phyloP scores from a whole-genome alignment of 306 rosid genomes.

The Ormosia semicastrata region DNA sequence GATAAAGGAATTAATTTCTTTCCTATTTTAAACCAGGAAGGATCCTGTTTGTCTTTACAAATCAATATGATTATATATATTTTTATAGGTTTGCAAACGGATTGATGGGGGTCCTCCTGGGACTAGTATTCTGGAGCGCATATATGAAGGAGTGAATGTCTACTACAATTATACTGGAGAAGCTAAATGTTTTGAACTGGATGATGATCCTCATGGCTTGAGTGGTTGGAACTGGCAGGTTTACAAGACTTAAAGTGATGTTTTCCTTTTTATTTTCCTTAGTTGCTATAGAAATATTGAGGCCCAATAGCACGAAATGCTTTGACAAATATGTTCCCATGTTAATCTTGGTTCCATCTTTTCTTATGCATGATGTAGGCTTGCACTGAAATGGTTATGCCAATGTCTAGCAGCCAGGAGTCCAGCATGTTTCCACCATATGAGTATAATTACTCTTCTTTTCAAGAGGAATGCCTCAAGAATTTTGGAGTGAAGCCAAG shows the following conservation, averaged over 20 bases:
- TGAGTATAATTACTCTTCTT: slow-evolving; percentile 54
- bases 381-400: slow-evolving; percentile 95
- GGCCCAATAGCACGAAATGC: neutral
- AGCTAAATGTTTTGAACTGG: slow-evolving; percentile 65
- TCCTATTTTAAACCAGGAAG: neutral
- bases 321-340: slow-evolving; percentile 18
- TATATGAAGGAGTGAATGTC: slow-evolving; percentile 68
- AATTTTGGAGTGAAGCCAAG: slow-evolving; percentile 57
- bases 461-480: slow-evolving; percentile 53
- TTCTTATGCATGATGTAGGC: slow-evolving; percentile 45
- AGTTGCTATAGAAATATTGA: neutral
- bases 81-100: slow-evolving; percentile 63
- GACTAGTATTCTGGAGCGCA: slow-evolving; percentile 55
- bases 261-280: neutral
- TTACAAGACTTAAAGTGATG: neutral
- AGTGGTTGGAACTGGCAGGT: slow-evolving; percentile 94
- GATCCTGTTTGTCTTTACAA: neutral
- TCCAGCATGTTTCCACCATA: slow-evolving; percentile 67
- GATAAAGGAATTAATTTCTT: slow-evolving; percentile 2
- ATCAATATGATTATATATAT: slow-evolving; percentile 2
- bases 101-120: slow-evolving; percentile 58
- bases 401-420: slow-evolving; percentile 64
- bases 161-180: slow-evolving; percentile 76
- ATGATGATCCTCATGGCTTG: slow-evolving; percentile 78
- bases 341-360: slow-evolving; percentile 15